Base-by-base conservation (phyloP, 2,329 filamentous ascomycete genomes). In the Leptographium lundbergii region DNA sequence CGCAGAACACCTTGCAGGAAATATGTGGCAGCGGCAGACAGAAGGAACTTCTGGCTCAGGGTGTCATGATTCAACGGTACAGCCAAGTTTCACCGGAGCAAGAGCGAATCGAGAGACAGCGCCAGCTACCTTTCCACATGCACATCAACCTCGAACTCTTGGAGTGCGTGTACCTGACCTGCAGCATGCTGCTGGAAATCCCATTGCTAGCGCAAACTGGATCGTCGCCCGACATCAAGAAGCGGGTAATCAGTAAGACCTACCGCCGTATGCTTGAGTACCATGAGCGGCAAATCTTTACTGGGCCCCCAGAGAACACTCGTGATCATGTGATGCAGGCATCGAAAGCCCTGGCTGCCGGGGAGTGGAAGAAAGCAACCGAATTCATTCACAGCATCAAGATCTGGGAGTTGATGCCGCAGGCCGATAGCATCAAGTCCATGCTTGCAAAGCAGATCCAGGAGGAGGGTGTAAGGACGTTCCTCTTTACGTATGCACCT, bases 241-340 rank as follows among this genome's bases (percentile, higher is more conserved):
- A 96, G 82, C 86, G 92, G 63, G 84, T 97, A 69, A 97, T 99
- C 73, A 96, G 91, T 81, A 99, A 99, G 83, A 97, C 94, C 3
- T 99, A 97, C 81, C 89, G 94, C 67, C 90, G 94, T 66, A 96
- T 99, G 88, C 84, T 99, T 66, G 95, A 99, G 75, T 99, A 99
- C 79, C 94, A 97, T 73, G 94, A 99, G 82, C 87, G 94, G 68
- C 94, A 99, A 73, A 96, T 99, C 72, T 99, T 99, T 79, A 97
- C 91, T 29, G 94, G 94, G 1, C 94, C 94, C 13, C 92, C 94
- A 1, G 94, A 99, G 81, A 99, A 99, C 79, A 99, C 95, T 32
- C 88, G 94, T 66, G 94, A 99, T 74, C 94, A 97, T 70, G 92
- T 99, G 69, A 97, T 99, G 89, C 95, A 97, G 78, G 92, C 91